These are phyloP conservation scores for Massarina eburnea DNA, from an alignment of 2,329 filamentous ascomycete genomes.

Conservation along the genomic window DNA sequence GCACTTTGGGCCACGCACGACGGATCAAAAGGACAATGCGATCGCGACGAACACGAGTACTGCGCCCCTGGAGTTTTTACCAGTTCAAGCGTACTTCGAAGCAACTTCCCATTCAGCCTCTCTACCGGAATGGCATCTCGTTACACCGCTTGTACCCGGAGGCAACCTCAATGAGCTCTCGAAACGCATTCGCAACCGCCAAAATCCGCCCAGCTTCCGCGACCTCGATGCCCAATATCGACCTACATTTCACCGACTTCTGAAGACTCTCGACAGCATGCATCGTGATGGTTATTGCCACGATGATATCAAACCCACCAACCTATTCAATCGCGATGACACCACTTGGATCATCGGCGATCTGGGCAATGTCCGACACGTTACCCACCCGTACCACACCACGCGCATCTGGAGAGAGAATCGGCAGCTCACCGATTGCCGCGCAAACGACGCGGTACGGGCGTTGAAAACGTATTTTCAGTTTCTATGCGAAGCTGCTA, in stretches of 20 bases:
- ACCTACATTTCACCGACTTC: slow-evolving; percentile 28
- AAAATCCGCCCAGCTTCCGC: slow-evolving; percentile 1
- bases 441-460: slow-evolving; percentile 33
- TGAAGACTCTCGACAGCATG: slow-evolving; percentile 23
- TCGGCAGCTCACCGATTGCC: slow-evolving; percentile 25
- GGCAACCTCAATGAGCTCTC: slow-evolving; percentile 16
- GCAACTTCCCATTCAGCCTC: slow-evolving; percentile 8
- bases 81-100: slow-evolving; percentile 21
- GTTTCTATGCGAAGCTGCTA: slow-evolving; percentile 19
- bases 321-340: slow-evolving; percentile 31
- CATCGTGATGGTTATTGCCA: slow-evolving; percentile 39
- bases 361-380: slow-evolving; percentile 37
- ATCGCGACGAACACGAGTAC: neutral
- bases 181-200: neutral
- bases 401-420: slow-evolving; percentile 27
- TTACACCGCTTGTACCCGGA: slow-evolving; percentile 9
- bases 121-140: slow-evolving; percentile 18
- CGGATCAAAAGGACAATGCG: slow-evolving; percentile 1
- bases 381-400: slow-evolving; percentile 30
- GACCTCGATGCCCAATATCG: slow-evolving; percentile 32
- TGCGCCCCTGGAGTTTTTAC: slow-evolving; percentile 15
- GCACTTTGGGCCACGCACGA: slow-evolving; percentile 13
- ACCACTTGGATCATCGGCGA: slow-evolving; percentile 37
- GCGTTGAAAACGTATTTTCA: slow-evolving; percentile 32
- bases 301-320: slow-evolving; percentile 41